These are phyloP conservation scores for Pseudomonodictys pantanalensis DNA, from an alignment of 495 filamentous ascomycete species.

Conservation along the genomic window DNA sequence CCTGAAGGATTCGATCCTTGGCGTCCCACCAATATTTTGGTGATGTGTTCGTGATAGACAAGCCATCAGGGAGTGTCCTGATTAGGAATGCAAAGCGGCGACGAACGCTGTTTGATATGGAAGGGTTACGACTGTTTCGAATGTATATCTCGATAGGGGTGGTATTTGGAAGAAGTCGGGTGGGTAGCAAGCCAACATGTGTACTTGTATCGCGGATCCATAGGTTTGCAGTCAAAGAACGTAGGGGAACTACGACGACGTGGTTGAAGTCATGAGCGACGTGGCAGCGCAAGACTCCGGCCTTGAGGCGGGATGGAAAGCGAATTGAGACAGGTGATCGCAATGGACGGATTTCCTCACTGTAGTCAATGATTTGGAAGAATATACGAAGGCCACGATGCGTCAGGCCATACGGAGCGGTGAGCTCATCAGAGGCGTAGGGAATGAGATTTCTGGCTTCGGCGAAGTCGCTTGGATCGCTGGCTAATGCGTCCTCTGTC, in stretches of 20 bases:
- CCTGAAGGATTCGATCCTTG: no score
- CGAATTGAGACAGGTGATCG: not conserved
- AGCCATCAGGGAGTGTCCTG: not conserved
- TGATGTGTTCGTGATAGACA: not conserved
- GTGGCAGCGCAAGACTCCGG: not conserved
- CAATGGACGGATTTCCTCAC: not conserved
- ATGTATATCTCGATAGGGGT: not conserved
- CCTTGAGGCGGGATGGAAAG: not conserved
- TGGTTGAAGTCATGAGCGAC: not conserved
- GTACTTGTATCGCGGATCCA: not conserved
- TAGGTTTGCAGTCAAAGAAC: not conserved
- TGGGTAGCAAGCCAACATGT: not conserved
- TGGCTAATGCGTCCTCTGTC: not conserved
- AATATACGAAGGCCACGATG: not conserved
- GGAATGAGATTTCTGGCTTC: not conserved
- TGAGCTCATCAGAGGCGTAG: not conserved
- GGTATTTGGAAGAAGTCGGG: not conserved
- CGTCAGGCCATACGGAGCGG: not conserved
- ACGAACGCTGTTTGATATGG: not conserved
- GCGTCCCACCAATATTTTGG: not conserved
- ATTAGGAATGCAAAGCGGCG: not conserved
- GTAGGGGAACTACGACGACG: not conserved
- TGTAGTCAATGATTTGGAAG: not conserved
- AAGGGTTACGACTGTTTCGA: not conserved
- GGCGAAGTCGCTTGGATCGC: not conserved